Evolutionary conservation across 2,329 filamentous ascomycete species (phyloP), one percentile per base, ranked within the genome.

Genomic region (Drechmeria coniospora): DNA sequence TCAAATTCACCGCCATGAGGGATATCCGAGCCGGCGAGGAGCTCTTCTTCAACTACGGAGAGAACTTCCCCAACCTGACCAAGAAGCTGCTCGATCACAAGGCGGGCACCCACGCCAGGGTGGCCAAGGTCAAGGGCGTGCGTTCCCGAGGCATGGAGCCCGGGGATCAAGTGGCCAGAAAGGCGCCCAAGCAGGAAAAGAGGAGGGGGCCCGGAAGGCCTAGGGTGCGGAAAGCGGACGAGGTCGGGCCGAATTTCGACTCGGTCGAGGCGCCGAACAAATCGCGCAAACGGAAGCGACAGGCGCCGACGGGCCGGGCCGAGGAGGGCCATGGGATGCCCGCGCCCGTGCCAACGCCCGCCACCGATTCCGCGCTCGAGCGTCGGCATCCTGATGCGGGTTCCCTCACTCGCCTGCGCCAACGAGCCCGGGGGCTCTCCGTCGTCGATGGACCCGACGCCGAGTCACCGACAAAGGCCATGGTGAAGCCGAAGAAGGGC

Each of bases 31-130:
- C 67, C 4, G 81, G 81, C 15, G 75, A 83, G 34, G 81, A 90
- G 49, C 55, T 92, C 1, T 79, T 83, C 45, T 92, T 87, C 50
- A 70, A 87, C 44, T 90, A 92, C 40, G 78, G 78, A 23, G 66
- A 74, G 42, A 68, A 74, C 35, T 76, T 77, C 40, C 68, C 69
- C 9, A 73, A 74, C 32, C 47, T 75, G 32, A 71, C 51, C 5
- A 54, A 56, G 45, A 56, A 56, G 37, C 39, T 56, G 25, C 43
- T 56, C 29, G 52, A 56, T 33, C 42, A 50, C 36, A 54, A 53
- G 38, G 49, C 47, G 23, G 46, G 46, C 34, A 42, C 38, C 25
- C 47, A 50, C 32, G 34, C 46, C 17, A 41, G 35, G 10, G 29
- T 39, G 25, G 27, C 27, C 9, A 47, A 44, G 37, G 16, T 27